Percentiles rank a stretch among this genome's conserved stretches.
These are phyloP conservation scores for Penicillium flavigenum DNA, from an alignment of 495 filamentous ascomycete species.

Conservation along the genomic window DNA sequence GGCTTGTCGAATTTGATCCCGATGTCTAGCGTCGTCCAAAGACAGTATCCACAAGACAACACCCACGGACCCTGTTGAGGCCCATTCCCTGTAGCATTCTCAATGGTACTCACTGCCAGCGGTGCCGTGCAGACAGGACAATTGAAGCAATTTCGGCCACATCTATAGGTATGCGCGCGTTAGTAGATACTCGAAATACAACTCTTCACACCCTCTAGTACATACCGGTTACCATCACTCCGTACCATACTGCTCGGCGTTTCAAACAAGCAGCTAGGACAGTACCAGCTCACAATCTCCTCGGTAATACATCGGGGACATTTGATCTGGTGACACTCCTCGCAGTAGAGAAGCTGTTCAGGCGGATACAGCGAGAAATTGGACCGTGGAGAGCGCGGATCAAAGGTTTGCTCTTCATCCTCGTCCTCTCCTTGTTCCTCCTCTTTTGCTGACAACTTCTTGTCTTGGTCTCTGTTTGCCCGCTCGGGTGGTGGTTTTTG, in stretches of 20 bases:
- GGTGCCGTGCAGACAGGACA: constrained; percentile 88
- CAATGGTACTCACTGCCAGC: constrained; percentile 67
- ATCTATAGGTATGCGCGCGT: constrained; percentile 53
- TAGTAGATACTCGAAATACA: constrained; percentile 9
- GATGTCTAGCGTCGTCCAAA: constrained; percentile 87
- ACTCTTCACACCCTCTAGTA: constrained; percentile 4
- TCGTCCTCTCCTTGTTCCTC: constrained; percentile 48
- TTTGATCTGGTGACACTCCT: constrained; percentile 93
- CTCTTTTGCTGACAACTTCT: constrained; percentile 19
- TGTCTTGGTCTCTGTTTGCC: constrained; percentile 26
- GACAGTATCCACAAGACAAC: constrained; percentile 82
- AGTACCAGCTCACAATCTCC: constrained; percentile 91
- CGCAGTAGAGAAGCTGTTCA: constrained; percentile 93
- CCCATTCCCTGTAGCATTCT: constrained; percentile 43
- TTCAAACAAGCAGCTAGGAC: constrained; percentile 94
- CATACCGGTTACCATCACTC: constrained; percentile 88
- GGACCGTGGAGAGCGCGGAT: constrained; percentile 77
- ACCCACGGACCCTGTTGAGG: constrained; percentile 66
- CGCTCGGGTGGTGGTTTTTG: constrained; percentile 37
- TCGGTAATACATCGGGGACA: constrained; percentile 89
- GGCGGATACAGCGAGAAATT: constrained; percentile 89
- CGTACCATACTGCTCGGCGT: constrained; percentile 86
- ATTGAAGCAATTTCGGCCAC: constrained; percentile 90
- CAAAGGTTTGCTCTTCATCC: constrained; percentile 78
- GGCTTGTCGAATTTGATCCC: constrained; percentile 87